Conservation (phyloP, 148 eudicot genomes). For the Silene uniflora region DNA sequence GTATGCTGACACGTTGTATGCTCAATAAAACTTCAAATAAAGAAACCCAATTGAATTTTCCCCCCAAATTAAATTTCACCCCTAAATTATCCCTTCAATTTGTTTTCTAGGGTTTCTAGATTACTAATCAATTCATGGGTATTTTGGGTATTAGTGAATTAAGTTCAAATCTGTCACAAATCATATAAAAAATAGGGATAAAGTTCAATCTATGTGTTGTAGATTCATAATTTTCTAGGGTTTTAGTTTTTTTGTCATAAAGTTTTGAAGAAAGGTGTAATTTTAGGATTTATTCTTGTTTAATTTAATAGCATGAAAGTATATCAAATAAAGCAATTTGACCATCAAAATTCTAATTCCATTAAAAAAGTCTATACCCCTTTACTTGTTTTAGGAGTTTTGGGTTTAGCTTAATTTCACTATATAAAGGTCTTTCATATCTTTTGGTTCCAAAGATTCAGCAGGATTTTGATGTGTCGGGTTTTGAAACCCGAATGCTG, state of each 20-base stretch:
- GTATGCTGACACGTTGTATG: background rate
- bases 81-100: background rate
- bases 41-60: too few relatives aligned
- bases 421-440: background rate
- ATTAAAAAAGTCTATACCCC: background rate
- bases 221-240: constrained; percentile 5
- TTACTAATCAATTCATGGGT: background rate
- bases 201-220: background rate
- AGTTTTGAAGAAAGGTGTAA: background rate
- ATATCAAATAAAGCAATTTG: background rate
- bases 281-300: background rate
- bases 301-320: background rate
- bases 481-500: too few relatives aligned
- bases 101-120: constrained; percentile 13
- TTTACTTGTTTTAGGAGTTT: background rate
- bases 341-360: background rate
- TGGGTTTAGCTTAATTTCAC: background rate
- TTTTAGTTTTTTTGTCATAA: background rate
- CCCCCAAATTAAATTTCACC: too few relatives aligned
- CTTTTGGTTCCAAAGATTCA: background rate
- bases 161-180: background rate
- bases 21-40: constrained; percentile 2
- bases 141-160: background rate
- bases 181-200: background rate
- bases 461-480: background rate